Base-by-base conservation (phyloP, 2,329 filamentous ascomycete genomes). In the Tetracladium maxilliforme region DNA sequence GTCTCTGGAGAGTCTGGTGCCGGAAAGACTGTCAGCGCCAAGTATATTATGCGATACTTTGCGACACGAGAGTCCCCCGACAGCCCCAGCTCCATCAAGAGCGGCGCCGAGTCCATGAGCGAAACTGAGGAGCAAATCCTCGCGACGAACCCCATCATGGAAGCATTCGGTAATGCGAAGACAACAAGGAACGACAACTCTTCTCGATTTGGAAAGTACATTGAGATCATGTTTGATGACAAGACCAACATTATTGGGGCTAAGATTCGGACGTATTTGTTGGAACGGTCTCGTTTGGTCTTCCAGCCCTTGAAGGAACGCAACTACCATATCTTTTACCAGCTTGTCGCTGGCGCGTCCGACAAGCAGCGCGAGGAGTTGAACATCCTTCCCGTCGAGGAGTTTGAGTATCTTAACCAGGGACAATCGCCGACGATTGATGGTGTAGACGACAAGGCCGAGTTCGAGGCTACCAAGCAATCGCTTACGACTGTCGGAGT, bases 31-130 rank as follows among this genome's bases (percentile, higher is more conserved):
- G 90, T 98, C 50, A 95, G 87, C 54, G 90, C 90, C 42, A 98
- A 98, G 60, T 95, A 98, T 56, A 95, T 98, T 49, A 98, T 98
- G 90, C 74, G 90, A 44, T 98, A 98, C 60, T 98, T 98, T 54
- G 90, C 90, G 34, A 98, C 90, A 21, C 75, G 90, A 68, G 90
- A 94, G 54, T 78, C 86, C 6, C 84, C 90, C 28, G 83, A 92
- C 42, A 81, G 86, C 48, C 77, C 83, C 10, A 76, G 78, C 24
- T 76, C 72, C 35, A 64, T 64, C 27, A 90, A 82, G 53, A 67
- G 67, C 45, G 81, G 82, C 32, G 61, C 72, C 41, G 78, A 81
- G 30, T 48, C 75, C 35, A 95, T 95, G 76, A 95, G 86, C 50
- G 82, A 94, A 60, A 98, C 90, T 2, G 90, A 98, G 56, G 87